A percentile compares a stretch with the other conserved stretches of the same genome.
Conservation (phyloP, 768 basidiomycete genomes). For the Agrocybe praecox region DNA sequence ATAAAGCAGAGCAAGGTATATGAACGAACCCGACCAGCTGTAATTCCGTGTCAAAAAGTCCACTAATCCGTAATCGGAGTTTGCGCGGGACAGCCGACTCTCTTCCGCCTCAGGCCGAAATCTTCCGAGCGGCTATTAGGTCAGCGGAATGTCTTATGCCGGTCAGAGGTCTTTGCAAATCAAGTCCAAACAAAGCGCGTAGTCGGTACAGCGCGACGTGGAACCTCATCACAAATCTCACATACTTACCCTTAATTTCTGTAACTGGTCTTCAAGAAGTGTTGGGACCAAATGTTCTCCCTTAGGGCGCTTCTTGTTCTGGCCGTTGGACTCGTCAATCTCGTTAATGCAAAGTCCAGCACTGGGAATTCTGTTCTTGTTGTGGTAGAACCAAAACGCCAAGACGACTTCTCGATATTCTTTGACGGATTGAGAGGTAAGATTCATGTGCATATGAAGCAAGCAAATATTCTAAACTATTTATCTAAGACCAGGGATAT, state of each 20-base stretch:
- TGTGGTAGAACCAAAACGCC: conserved; percentile 73
- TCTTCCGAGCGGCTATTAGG: conserved; percentile 13
- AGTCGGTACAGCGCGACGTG: conserved; percentile 27
- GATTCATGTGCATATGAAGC: conserved; percentile 7
- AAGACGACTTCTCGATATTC: conserved; percentile 80
- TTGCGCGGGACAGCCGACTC: conserved; percentile 23
- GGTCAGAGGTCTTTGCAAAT: conserved; percentile 18
- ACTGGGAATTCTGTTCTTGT: conserved; percentile 83
- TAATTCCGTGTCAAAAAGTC: conserved; percentile 22
- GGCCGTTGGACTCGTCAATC: conserved; percentile 27
- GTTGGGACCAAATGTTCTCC: conserved; percentile 35
- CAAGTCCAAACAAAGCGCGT: conserved; percentile 23
- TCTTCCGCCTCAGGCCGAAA: conserved; percentile 14
- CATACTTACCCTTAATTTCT: conserved; percentile 8
- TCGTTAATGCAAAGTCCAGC: conserved; percentile 68
- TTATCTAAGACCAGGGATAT: conserved; percentile 71
- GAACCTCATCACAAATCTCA: conserved; percentile 19
- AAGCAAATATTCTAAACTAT: neutral
- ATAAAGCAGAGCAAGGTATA: conserved; percentile 5
- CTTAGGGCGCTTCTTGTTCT: conserved; percentile 37
- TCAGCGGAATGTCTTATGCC: conserved; percentile 3
- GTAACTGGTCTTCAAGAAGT: conserved; percentile 13
- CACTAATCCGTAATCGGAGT: conserved; percentile 28
- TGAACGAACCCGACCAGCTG: conserved; percentile 9
- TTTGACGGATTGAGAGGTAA: conserved; percentile 77